Base-by-base conservation (phyloP, 2,329 filamentous ascomycete species). In the Pseudopithomyces chartarum region DNA sequence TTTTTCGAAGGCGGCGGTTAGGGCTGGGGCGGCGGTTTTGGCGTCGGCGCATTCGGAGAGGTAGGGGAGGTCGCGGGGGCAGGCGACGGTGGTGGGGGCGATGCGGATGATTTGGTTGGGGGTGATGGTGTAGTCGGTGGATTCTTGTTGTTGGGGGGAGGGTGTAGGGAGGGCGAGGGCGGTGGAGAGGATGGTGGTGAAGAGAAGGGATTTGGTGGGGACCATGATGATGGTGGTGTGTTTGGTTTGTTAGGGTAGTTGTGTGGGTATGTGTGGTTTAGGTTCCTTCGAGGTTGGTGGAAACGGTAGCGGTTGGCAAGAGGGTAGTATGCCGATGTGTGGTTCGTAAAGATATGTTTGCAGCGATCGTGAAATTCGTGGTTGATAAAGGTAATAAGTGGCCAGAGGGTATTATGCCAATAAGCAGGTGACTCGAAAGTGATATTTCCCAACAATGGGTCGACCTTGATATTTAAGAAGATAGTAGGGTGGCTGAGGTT, bases 31-130 rank as follows among this genome's bases (percentile, higher is more conserved):
- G 2, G 87, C 88, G 64, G 85, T 79, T 7, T 73, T 73, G n/a
- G 88, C 86, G 2, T 68, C 64, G 13, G 63, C 67, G 76, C 91
- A 94, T 65, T 92, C 87, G 15, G 75, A 78, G 13, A 80, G 70
- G 40, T 75, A 79, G 1, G 74, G 56, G 40, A 13, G 17, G 2
- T 79, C 73, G 38, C 74, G 72, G 45, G 75, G 74, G 78, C 89
- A 91, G 10, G 77, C 71, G 17, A 72, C 69, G 1, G 88, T 85
- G 2, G 64, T 70, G 2, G 88, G 86, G n/a, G 84, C 83, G 69
- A 91, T 86, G 49, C 74, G 54, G 58, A 73, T 69, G 66, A 90
- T 76, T 15, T 58, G 57, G 2, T 59, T 62, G 42, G 68, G 66
- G 3, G 70, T 71, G 15, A 74, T 7, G 33, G 50, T 38, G 15